phyloP scores from a whole-genome alignment of 2,329 filamentous ascomycete genomes.

The Cercospora beticola region DNA sequence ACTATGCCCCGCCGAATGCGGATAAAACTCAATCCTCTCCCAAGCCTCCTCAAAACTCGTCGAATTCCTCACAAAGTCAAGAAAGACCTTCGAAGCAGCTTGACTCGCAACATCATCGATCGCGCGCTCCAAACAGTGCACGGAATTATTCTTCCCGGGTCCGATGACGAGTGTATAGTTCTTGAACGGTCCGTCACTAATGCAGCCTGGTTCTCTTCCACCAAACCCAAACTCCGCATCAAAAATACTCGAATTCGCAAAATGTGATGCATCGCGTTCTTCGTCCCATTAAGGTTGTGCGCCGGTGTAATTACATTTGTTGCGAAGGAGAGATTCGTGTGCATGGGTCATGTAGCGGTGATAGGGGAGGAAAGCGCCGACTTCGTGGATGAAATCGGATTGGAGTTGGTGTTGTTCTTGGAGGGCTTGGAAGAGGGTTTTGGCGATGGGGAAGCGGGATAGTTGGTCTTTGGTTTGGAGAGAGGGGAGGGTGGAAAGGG shows the following conservation, averaged over 20 bases:
- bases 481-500: too few species aligned
- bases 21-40: background rate
- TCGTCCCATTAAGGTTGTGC: conserved; percentile 6
- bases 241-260: background rate
- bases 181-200: background rate
- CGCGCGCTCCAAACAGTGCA: background rate
- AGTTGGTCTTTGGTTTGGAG: background rate
- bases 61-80: background rate
- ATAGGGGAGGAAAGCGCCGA: conserved; percentile 41
- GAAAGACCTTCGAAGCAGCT: background rate
- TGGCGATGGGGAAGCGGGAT: background rate
- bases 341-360: conserved; percentile 46
- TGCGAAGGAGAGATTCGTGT: conserved; percentile 43
- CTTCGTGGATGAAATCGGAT: background rate
- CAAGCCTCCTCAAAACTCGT: conserved; percentile 2
- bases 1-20: conserved; percentile 9
- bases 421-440: conserved; percentile 1
- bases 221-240: background rate
- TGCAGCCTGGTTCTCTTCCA: background rate
- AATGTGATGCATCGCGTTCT: conserved; percentile 1
- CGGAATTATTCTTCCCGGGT: background rate
- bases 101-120: conserved; percentile 6
- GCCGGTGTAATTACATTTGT: conserved; percentile 46
- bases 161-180: background rate
- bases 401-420: conserved; percentile 4